A percentile compares a stretch with the other conserved stretches of the same genome.
Conservation (phyloP, 768 basidiomycete genomes). For the Pluteus cervinus region DNA sequence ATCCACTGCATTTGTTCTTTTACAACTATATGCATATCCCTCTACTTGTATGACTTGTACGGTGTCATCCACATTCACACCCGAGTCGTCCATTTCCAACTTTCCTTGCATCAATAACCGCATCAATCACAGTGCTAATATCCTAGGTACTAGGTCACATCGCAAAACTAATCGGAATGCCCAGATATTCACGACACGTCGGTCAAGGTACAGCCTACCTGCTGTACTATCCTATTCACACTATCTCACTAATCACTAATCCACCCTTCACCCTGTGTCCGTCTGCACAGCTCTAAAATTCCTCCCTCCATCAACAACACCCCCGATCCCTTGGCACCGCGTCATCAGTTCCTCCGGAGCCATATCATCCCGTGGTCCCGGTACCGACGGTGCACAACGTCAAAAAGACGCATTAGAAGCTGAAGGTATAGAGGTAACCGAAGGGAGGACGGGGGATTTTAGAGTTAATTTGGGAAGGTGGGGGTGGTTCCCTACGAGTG, state of each 20-base stretch:
- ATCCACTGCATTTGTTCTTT: not conserved
- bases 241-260: not conserved
- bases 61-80: too few relatives aligned
- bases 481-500: slow-evolving; percentile 61
- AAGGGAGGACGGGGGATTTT: slow-evolving; percentile 48
- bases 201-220: slow-evolving; percentile 56
- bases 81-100: not conserved
- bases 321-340: slow-evolving; percentile 79
- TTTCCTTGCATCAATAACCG: not conserved
- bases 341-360: slow-evolving; percentile 65
- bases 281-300: slow-evolving; percentile 67
- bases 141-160: slow-evolving; percentile 51
- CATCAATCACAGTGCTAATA: too few relatives aligned
- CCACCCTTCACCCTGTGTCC: not conserved
- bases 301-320: slow-evolving; percentile 48
- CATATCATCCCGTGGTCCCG: slow-evolving; percentile 81
- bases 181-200: slow-evolving; percentile 71
- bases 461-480: slow-evolving; percentile 50
- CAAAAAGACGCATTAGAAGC: slow-evolving; percentile 74
- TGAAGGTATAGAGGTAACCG: slow-evolving; percentile 76
- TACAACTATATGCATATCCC: not conserved
- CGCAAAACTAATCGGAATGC: slow-evolving; percentile 77
- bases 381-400: slow-evolving; percentile 68
- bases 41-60: too few relatives aligned
- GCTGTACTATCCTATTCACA: slow-evolving; percentile 1